These are phyloP conservation scores for Cephalotrichum gorgonifer DNA, from an alignment of 2,329 filamentous ascomycete genomes.

Conservation along the genomic window DNA sequence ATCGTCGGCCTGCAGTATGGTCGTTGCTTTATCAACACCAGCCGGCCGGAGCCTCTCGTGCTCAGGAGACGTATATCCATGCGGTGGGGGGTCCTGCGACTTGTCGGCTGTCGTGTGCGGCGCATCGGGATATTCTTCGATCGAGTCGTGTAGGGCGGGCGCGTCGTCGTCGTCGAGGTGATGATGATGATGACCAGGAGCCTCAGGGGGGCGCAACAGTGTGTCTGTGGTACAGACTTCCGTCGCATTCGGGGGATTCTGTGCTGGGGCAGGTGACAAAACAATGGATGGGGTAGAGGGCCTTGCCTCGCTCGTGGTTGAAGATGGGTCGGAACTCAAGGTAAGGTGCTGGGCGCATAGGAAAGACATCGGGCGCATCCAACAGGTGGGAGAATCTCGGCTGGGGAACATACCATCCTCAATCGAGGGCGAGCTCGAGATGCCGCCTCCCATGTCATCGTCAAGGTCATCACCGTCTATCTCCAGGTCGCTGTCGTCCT, in stretches of 20 bases:
- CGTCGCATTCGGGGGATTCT: background rate
- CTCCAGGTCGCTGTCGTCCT: constrained; percentile 55
- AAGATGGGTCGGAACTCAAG: constrained; percentile 9
- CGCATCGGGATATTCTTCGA: background rate
- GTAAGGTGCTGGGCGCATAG: constrained; percentile 19
- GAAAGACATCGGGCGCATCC: constrained; percentile 33
- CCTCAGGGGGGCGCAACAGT: background rate
- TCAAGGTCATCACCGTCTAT: constrained; percentile 68
- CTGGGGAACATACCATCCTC: constrained; percentile 62
- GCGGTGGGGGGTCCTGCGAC: no score
- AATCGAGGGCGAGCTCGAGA: constrained; percentile 96
- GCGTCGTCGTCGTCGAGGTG: background rate
- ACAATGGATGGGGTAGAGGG: background rate
- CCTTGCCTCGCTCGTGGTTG: background rate
- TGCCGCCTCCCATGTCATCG: constrained; percentile 95
- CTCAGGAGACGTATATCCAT: no score
- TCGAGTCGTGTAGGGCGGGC: background rate
- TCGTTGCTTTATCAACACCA: no score
- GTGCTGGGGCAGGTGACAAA: background rate
- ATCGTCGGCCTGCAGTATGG: background rate
- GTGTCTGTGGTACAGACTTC: background rate
- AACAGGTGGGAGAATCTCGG: constrained; percentile 9
- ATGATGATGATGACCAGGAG: background rate
- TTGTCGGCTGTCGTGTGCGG: no score
- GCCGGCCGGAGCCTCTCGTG: background rate